Evolutionary conservation across 1,139 yeast species (phyloP), one percentile per base, ranked within the genome.

Genomic region (Pichia norvegensis): DNA sequence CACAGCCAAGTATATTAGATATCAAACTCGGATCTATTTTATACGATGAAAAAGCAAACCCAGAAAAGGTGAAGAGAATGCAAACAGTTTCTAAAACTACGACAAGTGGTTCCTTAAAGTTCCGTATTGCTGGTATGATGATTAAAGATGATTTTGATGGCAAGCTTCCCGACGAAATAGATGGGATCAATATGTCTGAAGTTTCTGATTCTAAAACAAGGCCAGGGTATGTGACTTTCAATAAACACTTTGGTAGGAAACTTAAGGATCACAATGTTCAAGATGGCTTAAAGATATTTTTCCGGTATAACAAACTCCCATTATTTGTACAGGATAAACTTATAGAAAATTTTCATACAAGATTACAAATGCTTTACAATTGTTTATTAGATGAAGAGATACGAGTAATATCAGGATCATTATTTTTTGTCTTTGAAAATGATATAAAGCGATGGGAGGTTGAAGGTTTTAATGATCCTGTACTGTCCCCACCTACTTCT

Each of bases 71-170:
- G 17, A 66, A 66, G 40, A 41, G 97, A 38, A 66, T 92, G 56
- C 68, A 67, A 31, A 63, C 70, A 36, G 97, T 92, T 0, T 74
- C 94, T 38, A 60, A 65, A 1, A 52, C 69, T 0, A 90, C 97
- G 2, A 92, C 97, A 1, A 82, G 94, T 44, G 95, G 97, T 0
- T 66, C 81, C 2, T 67, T 85, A 19, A 73, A 78, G 20, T 79
- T 83, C 53, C 68, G 98, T 48, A 75, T 92, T 2, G 90, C 97
- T 55, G 98, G 98, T 0, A 85, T 92, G 95, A 82, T 81, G 55
- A 64, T 83, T 2, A 72, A 41, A 6, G 49, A 52, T 23, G 47
- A 49, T 23, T 50, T 47, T 14, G 35, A 46, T 13, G 50, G 49
- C 3, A 40, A 47, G 27, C 27, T 58, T 9, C 50, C 52, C 0